phyloP scores from a whole-genome alignment of 176 grass and related monocot species.

The Pontederia crassipes region DNA sequence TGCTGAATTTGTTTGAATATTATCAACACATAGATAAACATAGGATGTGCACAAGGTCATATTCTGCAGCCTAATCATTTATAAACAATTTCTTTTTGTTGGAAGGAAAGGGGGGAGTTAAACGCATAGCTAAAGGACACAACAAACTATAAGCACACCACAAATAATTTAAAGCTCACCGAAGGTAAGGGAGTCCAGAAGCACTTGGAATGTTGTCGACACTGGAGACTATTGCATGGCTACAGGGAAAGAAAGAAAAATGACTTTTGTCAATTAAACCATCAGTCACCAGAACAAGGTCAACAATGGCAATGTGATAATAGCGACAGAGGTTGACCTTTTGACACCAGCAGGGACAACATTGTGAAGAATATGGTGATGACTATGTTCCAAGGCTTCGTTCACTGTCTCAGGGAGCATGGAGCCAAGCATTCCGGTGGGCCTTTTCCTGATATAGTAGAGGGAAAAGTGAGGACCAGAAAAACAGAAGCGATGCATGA shows the following conservation, averaged over 20 bases:
- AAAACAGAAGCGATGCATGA: background rate
- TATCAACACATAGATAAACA: too few relatives aligned
- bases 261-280: slow-evolving; percentile 5
- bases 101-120: background rate
- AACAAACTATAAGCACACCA: slow-evolving; percentile 2
- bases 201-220: slow-evolving; percentile 52
- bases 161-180: slow-evolving; percentile 25
- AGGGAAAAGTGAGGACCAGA: slow-evolving; percentile 8
- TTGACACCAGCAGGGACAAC: slow-evolving; percentile 48
- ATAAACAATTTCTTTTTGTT: too few relatives aligned
- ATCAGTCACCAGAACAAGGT: background rate
- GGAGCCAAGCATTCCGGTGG: slow-evolving; percentile 50
- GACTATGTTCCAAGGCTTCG: slow-evolving; percentile 73
- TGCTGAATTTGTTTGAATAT: too few relatives aligned
- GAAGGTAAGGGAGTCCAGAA: slow-evolving; percentile 44
- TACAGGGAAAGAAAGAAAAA: slow-evolving; percentile 21
- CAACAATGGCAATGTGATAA: background rate
- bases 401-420: slow-evolving; percentile 73
- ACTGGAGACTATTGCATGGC: slow-evolving; percentile 45
- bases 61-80: too few relatives aligned
- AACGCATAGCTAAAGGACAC: background rate
- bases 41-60: too few relatives aligned
- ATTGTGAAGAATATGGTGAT: slow-evolving; percentile 91
- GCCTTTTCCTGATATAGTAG: slow-evolving; percentile 45
- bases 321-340: slow-evolving; percentile 40